Base-by-base conservation (phyloP, 2,329 filamentous ascomycete genomes). In the Tolypocladium nubicola region DNA sequence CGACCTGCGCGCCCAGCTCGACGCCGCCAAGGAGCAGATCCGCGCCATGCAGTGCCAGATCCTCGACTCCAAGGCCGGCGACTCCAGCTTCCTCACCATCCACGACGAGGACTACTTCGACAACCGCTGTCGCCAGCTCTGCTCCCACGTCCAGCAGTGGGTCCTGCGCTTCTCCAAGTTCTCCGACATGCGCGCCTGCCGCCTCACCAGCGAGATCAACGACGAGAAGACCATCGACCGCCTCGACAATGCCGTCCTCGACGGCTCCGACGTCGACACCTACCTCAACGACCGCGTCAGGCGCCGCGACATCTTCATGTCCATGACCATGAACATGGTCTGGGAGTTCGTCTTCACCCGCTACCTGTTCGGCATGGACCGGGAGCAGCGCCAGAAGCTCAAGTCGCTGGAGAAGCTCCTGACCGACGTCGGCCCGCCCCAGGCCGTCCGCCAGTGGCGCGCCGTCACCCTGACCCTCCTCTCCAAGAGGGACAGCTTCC, bases 311-410 rank as follows among this genome's bases (percentile, higher is more conserved):
- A 86, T 97, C 58, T 97, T 99, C 79, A 97, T 97, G 90, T 94
- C 91, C 41, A 91, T 99, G 72, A 90, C 93, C 57, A 97, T 97
- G 92, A 94, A 89, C 60, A 97, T 99, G 91, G 86, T 99, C 55
- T 99, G 92, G 92, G 94, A 99, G 73, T 97, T 95, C 68, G 87
- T 99, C 69, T 99, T 99, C 70, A 97, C 93, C 10, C 86, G 94
- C 62, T 99, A 99, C 71, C 85, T 99, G 33, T 99, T 99, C 70
- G 94, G 94, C 66, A 96, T 99, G 90, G 94, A 99, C 70, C 84
- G 92, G 65, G 94, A 97, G 73, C 94, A 99, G 74, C 85, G 94
- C 65, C 92, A 97, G 73, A 97, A 97, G 74, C 86, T 99, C 71
- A 97, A 99, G 76, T 86, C 88, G 39, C 82, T 99, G 10, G 95